These are phyloP conservation scores for Cylindricascospora bacillispora DNA, from an alignment of 1,139 yeast species.

Conservation along the genomic window DNA sequence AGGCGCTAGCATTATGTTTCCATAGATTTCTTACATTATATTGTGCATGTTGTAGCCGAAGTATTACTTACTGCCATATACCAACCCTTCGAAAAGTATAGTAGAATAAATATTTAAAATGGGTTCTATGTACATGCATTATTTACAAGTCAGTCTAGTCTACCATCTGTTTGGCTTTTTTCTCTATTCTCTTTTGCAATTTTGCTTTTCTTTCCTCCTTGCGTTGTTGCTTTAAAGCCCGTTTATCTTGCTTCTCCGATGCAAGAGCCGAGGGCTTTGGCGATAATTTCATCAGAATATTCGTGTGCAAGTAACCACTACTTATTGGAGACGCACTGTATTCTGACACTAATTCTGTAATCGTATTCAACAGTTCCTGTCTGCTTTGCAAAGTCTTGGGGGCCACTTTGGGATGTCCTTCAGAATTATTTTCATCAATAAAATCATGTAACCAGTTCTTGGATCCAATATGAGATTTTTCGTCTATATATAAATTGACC, in stretches of 20 bases:
- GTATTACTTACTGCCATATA: too few relatives aligned
- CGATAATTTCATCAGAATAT: conserved; percentile 19
- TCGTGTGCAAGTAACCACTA: conserved; percentile 23
- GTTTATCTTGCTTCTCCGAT: conserved; percentile 11
- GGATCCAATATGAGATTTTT: conserved; percentile 14
- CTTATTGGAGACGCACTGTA: conserved; percentile 22
- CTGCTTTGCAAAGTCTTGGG: conserved; percentile 18
- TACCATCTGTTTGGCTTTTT: too few relatives aligned
- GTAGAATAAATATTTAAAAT: too few relatives aligned
- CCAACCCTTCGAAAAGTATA: too few relatives aligned
- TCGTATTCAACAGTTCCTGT: conserved; percentile 21
- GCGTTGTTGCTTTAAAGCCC: conserved; percentile 16
- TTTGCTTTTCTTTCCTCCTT: conserved; percentile 21
- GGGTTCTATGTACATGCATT: too few relatives aligned
- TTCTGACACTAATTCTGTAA: conserved; percentile 26
- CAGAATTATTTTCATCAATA: conserved; percentile 9
- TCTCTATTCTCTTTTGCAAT: conserved; percentile 14
- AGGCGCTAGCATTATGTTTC: too few relatives aligned
- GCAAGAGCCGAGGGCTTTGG: conserved; percentile 19
- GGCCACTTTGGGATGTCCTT: conserved; percentile 13
- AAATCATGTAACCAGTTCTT: too few relatives aligned
- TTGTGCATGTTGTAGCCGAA: too few relatives aligned
- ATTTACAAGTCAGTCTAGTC: too few relatives aligned
- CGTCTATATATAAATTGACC: conserved; percentile 29
- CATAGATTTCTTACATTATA: too few relatives aligned